Evolutionary conservation across 176 grass and related monocot species (phyloP).

Genomic region (Canna indica): DNA sequence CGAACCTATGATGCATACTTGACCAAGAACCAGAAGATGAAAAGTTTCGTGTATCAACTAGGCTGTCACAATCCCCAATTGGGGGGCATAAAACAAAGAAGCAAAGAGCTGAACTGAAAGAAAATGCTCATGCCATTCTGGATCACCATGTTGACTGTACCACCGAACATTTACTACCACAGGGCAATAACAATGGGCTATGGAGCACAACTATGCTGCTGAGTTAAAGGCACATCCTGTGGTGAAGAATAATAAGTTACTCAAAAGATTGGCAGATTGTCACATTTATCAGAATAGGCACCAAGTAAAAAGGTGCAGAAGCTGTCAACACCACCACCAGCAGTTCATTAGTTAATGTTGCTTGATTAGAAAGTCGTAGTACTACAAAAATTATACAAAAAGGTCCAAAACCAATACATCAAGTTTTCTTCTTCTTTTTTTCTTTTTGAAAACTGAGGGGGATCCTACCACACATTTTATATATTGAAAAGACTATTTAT

Average conservation of each 20-base stretch:
- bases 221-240: not conserved
- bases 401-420: not conserved
- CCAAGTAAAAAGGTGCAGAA: not conserved
- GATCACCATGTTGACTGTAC: not conserved
- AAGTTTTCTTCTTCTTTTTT: too few relatives aligned
- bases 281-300: not conserved
- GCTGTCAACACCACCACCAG: not conserved
- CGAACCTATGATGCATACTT: too few relatives aligned
- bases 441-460: too few relatives aligned
- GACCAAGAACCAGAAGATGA: not conserved
- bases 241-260: not conserved
- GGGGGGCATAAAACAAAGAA: not conserved
- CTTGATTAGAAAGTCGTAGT: not conserved
- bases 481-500: too few relatives aligned
- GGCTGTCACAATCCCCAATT: not conserved
- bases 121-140: not conserved
- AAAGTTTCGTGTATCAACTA: not conserved
- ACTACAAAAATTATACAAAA: not conserved
- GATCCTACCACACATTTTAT: too few relatives aligned
- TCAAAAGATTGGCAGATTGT: not conserved
- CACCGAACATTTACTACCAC: not conserved
- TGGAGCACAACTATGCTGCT: not conserved
- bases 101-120: not conserved
- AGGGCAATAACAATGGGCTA: not conserved
- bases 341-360: not conserved